Evolutionary conservation across 148 eudicot species (phyloP), one percentile per base, ranked within the genome.

Genomic region (Amaranthus hypochondriacus): DNA sequence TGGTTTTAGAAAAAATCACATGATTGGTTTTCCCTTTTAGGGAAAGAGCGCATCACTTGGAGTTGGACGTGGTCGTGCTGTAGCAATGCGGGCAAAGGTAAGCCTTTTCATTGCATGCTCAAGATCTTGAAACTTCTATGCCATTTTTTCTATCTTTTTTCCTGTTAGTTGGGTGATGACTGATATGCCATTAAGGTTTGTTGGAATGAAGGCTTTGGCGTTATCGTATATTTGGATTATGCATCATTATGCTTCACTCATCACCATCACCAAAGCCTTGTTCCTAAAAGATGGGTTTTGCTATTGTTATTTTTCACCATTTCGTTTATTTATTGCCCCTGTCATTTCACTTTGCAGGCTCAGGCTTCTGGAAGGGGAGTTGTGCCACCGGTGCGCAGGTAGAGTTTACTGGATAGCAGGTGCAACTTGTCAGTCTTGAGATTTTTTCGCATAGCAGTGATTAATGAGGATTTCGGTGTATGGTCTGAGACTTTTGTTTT

Each of bases 1-100:
- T 46, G 5, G 43, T 14, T 49, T 52, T 9, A n/a, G 42, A 3
- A 21, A 15, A 39, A 13, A 18, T 57, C 39, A 59, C 21, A 75
- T 82, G 3, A 72, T 71, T 73, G 57, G 50, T 58, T 76, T 59
- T 8, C 6, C 63, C 51, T 61, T 11, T 63, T 67, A 95, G 99
- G 99, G 97, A 53, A 96, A 96, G 82, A 92, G 99, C 80, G 81
- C 99, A 56, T 70, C 94, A 7, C 85, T 96, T 79, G 99, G 99
- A 68, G 99, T 96, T 77, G 97, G 98, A 12, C 86, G 95, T 78
- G 95, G 98, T 56, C 98, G 97, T 82, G 98, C 89, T 84, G 95
- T 84, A 67, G 97, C 88, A 46, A 89, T 90, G 94, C 93, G 97
- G 55, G 96, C 94, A 63, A 90, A 89, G 85, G 99, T 84, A 84